Base-by-base conservation (phyloP, 306 rosid genomes). In the Vigna reflexopilosa region DNA sequence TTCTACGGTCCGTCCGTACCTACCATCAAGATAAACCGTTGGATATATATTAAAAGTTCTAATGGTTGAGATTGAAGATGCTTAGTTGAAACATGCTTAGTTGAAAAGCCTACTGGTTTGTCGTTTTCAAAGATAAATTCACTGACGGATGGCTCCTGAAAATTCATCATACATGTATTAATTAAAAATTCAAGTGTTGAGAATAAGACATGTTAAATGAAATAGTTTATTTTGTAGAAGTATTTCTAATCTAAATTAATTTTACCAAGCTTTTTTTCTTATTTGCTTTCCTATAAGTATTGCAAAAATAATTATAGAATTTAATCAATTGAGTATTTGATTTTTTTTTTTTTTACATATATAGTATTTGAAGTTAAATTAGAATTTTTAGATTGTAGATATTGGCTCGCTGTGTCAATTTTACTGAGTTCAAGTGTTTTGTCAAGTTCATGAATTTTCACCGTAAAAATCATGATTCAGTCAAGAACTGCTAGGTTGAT, bases 361-460 rank as follows among this genome's bases (percentile, higher is more conserved):
- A 28, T 28, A 28, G 32, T 3, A 28, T 28, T 28, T 28, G 34
- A 51, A 17, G 4, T 57, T 45, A 47, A 62, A 22, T 32, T 67
- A 62, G 47, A 5, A 28, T 12, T 9, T 56, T 67, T 34, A 57
- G 26, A 32, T 16, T 3, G 7, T 73, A 92, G 97, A 81, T 92
- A 90, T 45, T 44, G 92, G 56, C 45, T 95, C 82, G 93, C 83
- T 10, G 77, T 89, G 24, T 70, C 93, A 9, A 81, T 20, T 91
- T 42, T 94, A 94, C 80, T 0, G 92, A n/a, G 20, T 58, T 3
- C 95, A 90, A 85, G 80, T 84, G 45, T 42, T 83, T 32, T 75
- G 86, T 4, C 86, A 88, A 65, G 79, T 68, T 28, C 80, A 79
- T 4, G 90, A 87, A 77, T 90, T 30, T 77, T 67, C 22, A 85